Conservation (phyloP, 768 basidiomycete genomes). For the Kwoniella europaea region DNA sequence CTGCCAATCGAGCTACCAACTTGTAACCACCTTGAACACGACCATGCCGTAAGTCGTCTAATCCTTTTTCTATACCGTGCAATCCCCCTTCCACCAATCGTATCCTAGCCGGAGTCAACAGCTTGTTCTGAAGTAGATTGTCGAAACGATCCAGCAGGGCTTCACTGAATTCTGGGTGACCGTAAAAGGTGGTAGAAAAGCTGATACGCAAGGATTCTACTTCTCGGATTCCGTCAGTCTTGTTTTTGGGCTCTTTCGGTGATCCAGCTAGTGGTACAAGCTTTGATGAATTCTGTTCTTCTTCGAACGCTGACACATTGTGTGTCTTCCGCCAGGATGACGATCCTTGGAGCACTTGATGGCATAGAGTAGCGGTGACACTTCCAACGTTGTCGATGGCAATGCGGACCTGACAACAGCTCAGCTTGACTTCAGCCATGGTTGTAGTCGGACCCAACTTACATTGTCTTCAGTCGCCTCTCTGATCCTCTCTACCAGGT, state of each 20-base stretch:
- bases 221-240: slow-evolving; percentile 17
- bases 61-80: slow-evolving; percentile 38
- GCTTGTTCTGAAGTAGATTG: slow-evolving; percentile 15
- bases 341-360: slow-evolving; percentile 33
- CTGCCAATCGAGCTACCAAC: slow-evolving; percentile 33
- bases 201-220: slow-evolving; percentile 32
- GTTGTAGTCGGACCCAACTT: slow-evolving; percentile 6
- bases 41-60: slow-evolving; percentile 36
- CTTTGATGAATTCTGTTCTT: slow-evolving; percentile 3
- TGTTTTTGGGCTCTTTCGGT: slow-evolving; percentile 10
- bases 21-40: slow-evolving; percentile 39
- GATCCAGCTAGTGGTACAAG: slow-evolving; percentile 40
- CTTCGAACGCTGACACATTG: neutral
- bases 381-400: slow-evolving; percentile 43
- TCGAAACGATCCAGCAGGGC: slow-evolving; percentile 26
- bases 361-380: slow-evolving; percentile 29
- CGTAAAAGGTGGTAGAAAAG: slow-evolving; percentile 48
- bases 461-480: slow-evolving; percentile 35
- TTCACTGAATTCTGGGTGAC: slow-evolving; percentile 35
- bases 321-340: slow-evolving; percentile 10
- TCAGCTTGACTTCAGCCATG: neutral
- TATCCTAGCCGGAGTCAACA: slow-evolving; percentile 26
- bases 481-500: slow-evolving; percentile 34
- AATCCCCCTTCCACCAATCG: slow-evolving; percentile 31
- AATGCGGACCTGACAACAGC: slow-evolving; percentile 23